phyloP scores from a whole-genome alignment of 1,284 basidiomycete genomes.

The Papiliotrema fonsecae region DNA sequence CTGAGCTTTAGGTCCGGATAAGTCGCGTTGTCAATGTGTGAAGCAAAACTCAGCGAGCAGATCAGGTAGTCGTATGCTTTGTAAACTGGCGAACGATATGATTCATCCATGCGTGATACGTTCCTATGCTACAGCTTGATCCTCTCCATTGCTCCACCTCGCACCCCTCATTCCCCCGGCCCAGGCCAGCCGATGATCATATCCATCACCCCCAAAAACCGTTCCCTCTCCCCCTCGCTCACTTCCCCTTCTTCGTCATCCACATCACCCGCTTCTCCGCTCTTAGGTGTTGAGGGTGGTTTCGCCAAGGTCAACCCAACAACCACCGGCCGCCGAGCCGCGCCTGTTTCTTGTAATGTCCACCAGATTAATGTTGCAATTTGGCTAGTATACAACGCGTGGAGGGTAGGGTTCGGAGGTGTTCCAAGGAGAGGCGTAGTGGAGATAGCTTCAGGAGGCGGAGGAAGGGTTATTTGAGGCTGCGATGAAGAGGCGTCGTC shows the following conservation, averaged over 20 bases:
- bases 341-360: conserved; percentile 47
- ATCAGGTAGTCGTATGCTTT: no score
- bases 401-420: conserved; percentile 58
- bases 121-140: no score
- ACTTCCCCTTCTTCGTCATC: conserved; percentile 15
- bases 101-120: no score
- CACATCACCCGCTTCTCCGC: conserved; percentile 53
- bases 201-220: conserved; percentile 65
- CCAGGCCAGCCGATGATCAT: conserved; percentile 55
- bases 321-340: conserved; percentile 33
- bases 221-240: conserved; percentile 51
- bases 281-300: conserved; percentile 48
- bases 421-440: conserved; percentile 72
- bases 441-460: conserved; percentile 65
- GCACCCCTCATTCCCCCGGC: conserved; percentile 5
- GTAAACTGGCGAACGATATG: no score
- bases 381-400: conserved; percentile 78
- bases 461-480: conserved; percentile 63
- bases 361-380: conserved; percentile 79
- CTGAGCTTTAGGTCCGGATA: no score
- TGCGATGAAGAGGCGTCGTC: no score
- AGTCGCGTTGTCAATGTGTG: no score
- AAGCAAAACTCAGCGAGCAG: no score
- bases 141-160: no score
- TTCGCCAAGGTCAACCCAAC: conserved; percentile 37